These are phyloP conservation scores for Crucibulum laeve DNA, from an alignment of 768 basidiomycete species.

Conservation along the genomic window DNA sequence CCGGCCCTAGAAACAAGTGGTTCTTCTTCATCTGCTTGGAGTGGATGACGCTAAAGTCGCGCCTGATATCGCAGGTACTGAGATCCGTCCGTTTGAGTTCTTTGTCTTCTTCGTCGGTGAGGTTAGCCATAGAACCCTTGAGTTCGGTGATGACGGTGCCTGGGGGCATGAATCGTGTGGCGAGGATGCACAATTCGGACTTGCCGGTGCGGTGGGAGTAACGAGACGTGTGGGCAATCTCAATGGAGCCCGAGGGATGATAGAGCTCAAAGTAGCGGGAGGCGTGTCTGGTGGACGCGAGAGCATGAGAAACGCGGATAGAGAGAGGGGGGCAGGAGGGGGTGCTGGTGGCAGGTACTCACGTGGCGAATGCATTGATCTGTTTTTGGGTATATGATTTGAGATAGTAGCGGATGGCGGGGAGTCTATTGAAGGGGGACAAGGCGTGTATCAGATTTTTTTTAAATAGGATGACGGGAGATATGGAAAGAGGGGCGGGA, in stretches of 20 bases:
- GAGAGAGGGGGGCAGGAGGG: constrained; percentile 17
- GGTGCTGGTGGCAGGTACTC: constrained; percentile 33
- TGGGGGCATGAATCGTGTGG: constrained; percentile 64
- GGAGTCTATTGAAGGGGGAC: constrained; percentile 43
- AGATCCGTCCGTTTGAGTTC: constrained; percentile 82
- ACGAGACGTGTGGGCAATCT: constrained; percentile 85
- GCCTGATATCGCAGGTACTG: constrained; percentile 70
- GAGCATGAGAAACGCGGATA: constrained; percentile 13
- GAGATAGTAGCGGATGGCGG: constrained; percentile 74
- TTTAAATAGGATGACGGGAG: background rate
- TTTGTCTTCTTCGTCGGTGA: constrained; percentile 81
- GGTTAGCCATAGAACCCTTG: constrained; percentile 86
- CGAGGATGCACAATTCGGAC: constrained; percentile 83
- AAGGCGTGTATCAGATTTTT: background rate
- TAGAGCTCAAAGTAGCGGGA: constrained; percentile 89
- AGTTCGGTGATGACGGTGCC: constrained; percentile 80
- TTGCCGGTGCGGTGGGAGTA: constrained; percentile 87
- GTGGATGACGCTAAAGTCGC: constrained; percentile 90
- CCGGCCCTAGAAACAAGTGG: constrained; percentile 86
- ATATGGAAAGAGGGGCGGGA: background rate
- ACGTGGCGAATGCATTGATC: constrained; percentile 91
- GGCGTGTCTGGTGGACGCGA: constrained; percentile 57
- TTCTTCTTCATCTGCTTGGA: constrained; percentile 91
- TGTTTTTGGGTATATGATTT: constrained; percentile 75
- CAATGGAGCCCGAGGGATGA: constrained; percentile 76